Evolutionary conservation across 805 yeast species (phyloP), one percentile per base, ranked within the genome.

Genomic region (Cyberlindnera lachancei): DNA sequence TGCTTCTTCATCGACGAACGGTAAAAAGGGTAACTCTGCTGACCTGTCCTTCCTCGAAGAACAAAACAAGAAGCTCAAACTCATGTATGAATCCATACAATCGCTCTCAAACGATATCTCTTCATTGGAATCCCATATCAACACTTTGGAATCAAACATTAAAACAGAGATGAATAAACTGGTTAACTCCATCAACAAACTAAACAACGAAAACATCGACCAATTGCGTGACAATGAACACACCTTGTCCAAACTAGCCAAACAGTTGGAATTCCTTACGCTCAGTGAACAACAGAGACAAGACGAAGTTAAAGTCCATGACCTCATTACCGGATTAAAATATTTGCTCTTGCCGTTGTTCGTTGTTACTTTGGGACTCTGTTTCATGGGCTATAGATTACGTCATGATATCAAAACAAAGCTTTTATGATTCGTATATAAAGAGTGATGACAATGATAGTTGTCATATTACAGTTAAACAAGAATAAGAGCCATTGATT

Each of bases 341-440:
- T 46, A 38, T 13, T 34, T 55, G 18, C 41, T 55, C 13, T 25
- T 52, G 9, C 48, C 56, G 14, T 36, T 53, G 15, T 33, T 54
- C 24, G 13, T 50, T 6, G 33, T 44, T 5, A 38, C 47, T 18
- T 40, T 64, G 4, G 54, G 63, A 2, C 56, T 74, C 34, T 61
- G 68, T 14, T 52, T 66, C 22, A 59, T 71, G 38, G 64, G 74
- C 15, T 68, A 66, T 50, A 64, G 73, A 48, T 55, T 77, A 26
- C 70, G 81, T 57, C 72, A 63, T 41, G 83, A 77, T 41, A 73
- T 77, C 35, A 76, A 73, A 44, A 60, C 79, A 7, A 77, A 77
- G 41, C 59, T 77, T 27, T 60, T 76, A 35, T 75, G 50, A 55
- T 18, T 6, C 9, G 7, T 14, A 11, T 29, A 16, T 6, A 15